Evolutionary conservation across 768 basidiomycete genomes (phyloP), one percentile per base, ranked within the genome.

Genomic region (Trametes cinnabarina): DNA sequence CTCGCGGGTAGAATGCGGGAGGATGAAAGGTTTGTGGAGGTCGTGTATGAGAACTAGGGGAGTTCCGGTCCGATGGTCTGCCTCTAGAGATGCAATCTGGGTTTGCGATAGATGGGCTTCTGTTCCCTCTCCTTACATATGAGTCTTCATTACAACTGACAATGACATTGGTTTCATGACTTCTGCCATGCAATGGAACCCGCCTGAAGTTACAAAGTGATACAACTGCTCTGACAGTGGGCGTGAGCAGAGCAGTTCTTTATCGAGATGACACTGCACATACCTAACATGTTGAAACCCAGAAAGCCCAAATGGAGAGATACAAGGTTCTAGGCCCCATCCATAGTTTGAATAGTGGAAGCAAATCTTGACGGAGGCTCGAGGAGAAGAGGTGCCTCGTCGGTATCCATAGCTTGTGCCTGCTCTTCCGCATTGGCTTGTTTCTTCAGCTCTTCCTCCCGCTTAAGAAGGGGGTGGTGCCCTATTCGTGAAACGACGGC

Each of bases 401-500:
- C 70, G 39, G 68, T 70, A 37, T 73, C 63, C 51, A 74, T 74
- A 1, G 62, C 66, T 19, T 26, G 9, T 19, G 41, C 49, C 22
- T 35, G 39, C 15, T 34, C 43, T n/a, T 57, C 51, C 0, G 43
- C 35, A 8, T 25, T 48, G 6, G 48, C 35, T 25, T 56, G 40
- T 19, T 40, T 35, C 23, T 35, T 52, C 23, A 40, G 37, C 54
- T 57, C 47, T 34, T 47, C 50, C n/a, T 58, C 53, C 7, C 43
- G 51, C 30, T 57, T 56, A 19, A 81, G 65, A 3, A 73, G 69
- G 6, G 62, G 69, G 64, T 91, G 86, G 62, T 78, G 81, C 14
- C 90, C 90, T 25, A 79, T 79, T 58, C 77, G 80, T 14, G 88
- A 83, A 11, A 90, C 73, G 32, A 84, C 69, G 17, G 74, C 66